Evolutionary conservation across 129 eudicot genomes (phyloP).

Genomic region (Flaveria ramosissima): DNA sequence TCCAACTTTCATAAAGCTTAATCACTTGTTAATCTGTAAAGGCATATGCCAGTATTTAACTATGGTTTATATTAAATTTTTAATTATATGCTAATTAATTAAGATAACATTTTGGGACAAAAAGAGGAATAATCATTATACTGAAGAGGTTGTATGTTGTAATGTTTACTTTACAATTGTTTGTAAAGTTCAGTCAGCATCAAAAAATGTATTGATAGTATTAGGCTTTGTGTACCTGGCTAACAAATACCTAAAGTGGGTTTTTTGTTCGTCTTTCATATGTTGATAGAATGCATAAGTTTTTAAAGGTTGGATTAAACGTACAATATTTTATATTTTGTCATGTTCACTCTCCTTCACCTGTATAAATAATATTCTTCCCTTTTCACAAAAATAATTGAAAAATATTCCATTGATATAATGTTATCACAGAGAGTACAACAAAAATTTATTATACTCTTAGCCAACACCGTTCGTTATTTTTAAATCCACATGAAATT

Average conservation of each 20-base stretch:
- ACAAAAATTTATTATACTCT: too few relatives aligned
- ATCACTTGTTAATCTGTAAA: constrained; percentile 24
- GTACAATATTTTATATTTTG: too few relatives aligned
- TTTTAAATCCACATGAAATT: neutral
- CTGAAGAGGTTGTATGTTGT: too few relatives aligned
- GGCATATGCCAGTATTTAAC: neutral
- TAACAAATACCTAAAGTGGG: neutral
- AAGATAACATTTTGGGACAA: neutral
- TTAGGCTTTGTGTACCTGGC: neutral
- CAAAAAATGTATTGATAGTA: neutral
- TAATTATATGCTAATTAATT: neutral
- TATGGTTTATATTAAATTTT: neutral
- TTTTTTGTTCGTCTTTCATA: neutral
- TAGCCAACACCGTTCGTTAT: neutral
- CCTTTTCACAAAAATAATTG: too few relatives aligned
- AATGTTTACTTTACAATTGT: too few relatives aligned
- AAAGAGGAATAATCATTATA: too few relatives aligned
- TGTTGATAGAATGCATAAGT: neutral
- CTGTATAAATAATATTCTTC: too few relatives aligned
- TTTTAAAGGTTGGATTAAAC: too few relatives aligned
- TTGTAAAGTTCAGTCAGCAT: too few relatives aligned
- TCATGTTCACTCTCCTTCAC: too few relatives aligned
- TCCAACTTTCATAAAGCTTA: constrained; percentile 1
- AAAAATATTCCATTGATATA: too few relatives aligned
- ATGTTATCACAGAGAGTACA: too few relatives aligned